Base-by-base conservation (phyloP, 345 rosid species). In the Euclidium syriacum region DNA sequence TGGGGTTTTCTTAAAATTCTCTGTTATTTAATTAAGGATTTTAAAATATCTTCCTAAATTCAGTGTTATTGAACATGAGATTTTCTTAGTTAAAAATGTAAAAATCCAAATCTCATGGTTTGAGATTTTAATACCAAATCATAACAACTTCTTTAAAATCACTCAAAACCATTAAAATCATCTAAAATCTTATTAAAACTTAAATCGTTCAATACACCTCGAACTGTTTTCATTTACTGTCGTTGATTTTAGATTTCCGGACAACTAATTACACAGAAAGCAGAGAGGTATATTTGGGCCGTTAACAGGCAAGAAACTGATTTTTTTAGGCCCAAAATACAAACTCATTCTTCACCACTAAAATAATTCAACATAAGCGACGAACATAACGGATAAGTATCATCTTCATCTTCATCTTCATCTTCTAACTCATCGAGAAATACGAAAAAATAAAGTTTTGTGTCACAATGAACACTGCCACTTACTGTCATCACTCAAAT, bases 361-460 rank as follows among this genome's bases (percentile, higher is more conserved):
- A 69, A 61, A 34, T 30, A 16, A 43, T 36, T 52, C 12, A 27
- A 27, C 44, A 44, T 24, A 33, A 34, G 7, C 33, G 43, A 68
- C 53, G 39, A 52, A 52, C 67, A 43, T 43, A 69, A 52, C 55
- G 49, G 73, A 69, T 69, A 69, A 69, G 73, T 52, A 60, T 60
- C 61, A 61, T 52, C 68, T 24, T 53, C 73, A 60, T 68, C 40
- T 43, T 27, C 42, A n/a, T n/a, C 35, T 15, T 32, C 63, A 14
- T 6, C 55, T 50, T 17, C 66, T 0, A 40, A 58, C 52, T 20
- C 66, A 59, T 47, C 23, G 18, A 42, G 61, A 52, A 52, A 52
- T 14, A 42, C 29, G 33, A 44, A 12, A 32, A 52, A 19, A 52
- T 12, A 51, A 32, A 39, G 2, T 34, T 60, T 44, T 26, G 41